Base-by-base conservation (phyloP, 192 early-diverging fungal species). In the Phlyctochytrium planicorne region DNA sequence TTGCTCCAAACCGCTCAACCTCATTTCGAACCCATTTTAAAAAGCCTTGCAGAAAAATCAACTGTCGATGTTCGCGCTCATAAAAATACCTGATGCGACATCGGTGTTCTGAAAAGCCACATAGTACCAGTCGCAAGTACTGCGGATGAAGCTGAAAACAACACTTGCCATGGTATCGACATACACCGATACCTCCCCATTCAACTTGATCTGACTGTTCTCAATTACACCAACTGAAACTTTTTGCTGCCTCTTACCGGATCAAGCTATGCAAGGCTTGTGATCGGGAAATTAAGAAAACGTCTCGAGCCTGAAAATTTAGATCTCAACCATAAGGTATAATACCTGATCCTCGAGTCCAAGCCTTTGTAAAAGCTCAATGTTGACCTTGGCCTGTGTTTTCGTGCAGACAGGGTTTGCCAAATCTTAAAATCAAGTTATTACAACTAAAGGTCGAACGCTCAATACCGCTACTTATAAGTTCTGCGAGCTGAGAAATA, bases 41-140 rank as follows among this genome's bases (percentile, higher is more conserved):
- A 65, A 98, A 90, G 12, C 93, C 88, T 47, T 35, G 40, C 2
- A 14, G 6, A 2, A n/a, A 60, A 62, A 52, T 14, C n/a, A 14
- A 23, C 55, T 16, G 20, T n/a, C n/a, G 0, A 36, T 30, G 34
- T 60, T 47, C 47, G 56, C 27, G 34, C 10, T 16, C 12, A 16
- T 3, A 24, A 20, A 17, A 29, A 63, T 81, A 88, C 87, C 93
- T 23, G 93, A 94, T 1, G 92, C 83, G 93, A 99, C 93, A 40
- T 83, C 84, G 34, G 91, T 84, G 65, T 95, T 91, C 24, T 88
- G 86, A 69, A 99, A 99, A 1, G 93, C 89, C 34, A 80, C 86
- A 56, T 88, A 81, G 74, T 93, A 99, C 97, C 97, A 99, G 64
- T 97, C 93, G 66, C 93, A 95, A 0, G 97, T 98, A 72, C 95